Evolutionary conservation across 495 filamentous ascomycete species (phyloP), one percentile per base, ranked within the genome.

Genomic region (Hypoxylon rickii): DNA sequence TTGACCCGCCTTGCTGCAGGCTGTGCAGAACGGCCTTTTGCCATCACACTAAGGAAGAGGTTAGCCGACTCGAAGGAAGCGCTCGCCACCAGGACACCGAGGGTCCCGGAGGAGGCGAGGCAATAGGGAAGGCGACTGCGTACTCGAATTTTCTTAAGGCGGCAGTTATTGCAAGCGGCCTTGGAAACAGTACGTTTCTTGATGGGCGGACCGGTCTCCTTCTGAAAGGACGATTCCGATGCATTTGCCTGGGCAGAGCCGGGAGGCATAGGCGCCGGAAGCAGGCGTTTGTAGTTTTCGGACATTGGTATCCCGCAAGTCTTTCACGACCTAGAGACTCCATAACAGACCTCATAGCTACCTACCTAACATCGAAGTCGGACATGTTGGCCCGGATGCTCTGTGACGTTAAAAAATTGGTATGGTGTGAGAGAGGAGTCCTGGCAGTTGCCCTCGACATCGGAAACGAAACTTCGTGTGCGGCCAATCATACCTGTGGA

Each of bases 141-240:
- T 51, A 61, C 58, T 33, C 58, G 46, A 0, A 56, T 61, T 47
- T 61, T 61, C 37, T 51, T 61, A 18, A 51, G 46, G 12, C 58
- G 58, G 37, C 58, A 61, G 42, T 61, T 55, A 31, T 61, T 61
- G 37, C 58, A 61, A 11, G 58, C 58, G 29, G 58, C 58, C 46
- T 61, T 61, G 32, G 58, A 61, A 8, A 61, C 58, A 16, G 51
- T 61, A 43, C 58, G 58, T 39, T 61, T 61, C 58, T 61, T 61
- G 37, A 61, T 19, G 42, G 58, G 58, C 21, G 51, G 58, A 7
- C 58, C 58, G 51, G 26, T 15, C 0, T 51, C 58, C 36, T 48
- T 61, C 13, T 41, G 41, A 10, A 61, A 48, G n/a, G 41, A 26
- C 26, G 46, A 34, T 31, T 61, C 58, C 42, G 58, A 11, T 32